These are phyloP conservation scores for Phytopythium delawarense DNA, from an alignment of 352 stramenopile species.

Conservation along the genomic window DNA sequence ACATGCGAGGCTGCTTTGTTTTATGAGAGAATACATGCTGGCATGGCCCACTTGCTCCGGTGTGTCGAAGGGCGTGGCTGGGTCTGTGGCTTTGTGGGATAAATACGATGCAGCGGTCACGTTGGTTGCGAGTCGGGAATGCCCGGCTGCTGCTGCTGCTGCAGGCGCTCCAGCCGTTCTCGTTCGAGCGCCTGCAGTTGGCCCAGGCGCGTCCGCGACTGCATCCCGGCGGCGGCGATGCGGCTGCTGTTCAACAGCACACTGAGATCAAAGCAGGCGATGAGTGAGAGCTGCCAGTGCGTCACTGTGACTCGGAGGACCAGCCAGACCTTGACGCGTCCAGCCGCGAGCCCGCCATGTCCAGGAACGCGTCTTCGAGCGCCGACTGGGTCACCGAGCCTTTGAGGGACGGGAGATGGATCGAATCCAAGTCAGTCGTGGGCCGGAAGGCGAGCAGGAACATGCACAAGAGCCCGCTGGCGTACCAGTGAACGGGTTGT, in stretches of 20 bases:
- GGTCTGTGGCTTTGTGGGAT: neutral
- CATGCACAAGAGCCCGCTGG: neutral
- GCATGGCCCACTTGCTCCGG: neutral
- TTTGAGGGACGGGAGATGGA: neutral
- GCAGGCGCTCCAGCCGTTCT: conserved; percentile 8
- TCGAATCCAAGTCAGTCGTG: neutral
- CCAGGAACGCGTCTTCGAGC: conserved; percentile 79
- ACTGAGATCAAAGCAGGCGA: conserved; percentile 10
- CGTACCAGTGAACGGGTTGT: conserved; percentile 47
- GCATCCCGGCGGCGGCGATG: conserved; percentile 15
- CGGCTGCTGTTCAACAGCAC: conserved; percentile 64
- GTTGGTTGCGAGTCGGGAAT: neutral
- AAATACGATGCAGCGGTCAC: neutral
- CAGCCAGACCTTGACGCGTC: conserved; percentile 52
- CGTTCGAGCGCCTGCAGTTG: conserved; percentile 20
- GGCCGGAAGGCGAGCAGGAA: neutral
- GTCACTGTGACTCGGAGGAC: neutral
- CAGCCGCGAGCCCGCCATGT: conserved; percentile 77
- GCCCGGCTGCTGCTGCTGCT: neutral
- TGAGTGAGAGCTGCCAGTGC: neutral
- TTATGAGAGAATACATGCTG: conserved; percentile 6
- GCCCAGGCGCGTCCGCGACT: conserved; percentile 22
- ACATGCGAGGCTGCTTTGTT: neutral
- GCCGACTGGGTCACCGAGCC: conserved; percentile 77
- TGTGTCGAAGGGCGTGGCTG: neutral